Conservation (phyloP, 2,329 filamentous ascomycete species). For the Zymoseptoria tritici region DNA sequence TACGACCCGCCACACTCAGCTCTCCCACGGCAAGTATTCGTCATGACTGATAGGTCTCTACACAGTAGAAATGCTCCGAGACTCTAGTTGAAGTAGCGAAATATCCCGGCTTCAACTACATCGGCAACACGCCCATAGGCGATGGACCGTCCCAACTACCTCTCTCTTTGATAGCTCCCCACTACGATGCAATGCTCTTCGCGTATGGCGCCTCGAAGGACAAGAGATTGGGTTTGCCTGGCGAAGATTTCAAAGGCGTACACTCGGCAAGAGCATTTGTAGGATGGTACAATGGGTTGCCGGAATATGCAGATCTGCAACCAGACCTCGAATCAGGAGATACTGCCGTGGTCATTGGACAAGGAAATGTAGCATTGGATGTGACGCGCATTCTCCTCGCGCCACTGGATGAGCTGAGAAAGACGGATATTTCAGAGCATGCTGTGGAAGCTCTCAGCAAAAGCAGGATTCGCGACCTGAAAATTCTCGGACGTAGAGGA, state of each 20-base stretch:
- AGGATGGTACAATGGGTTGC: constrained; percentile 96
- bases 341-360: constrained; percentile 80
- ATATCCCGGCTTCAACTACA: constrained; percentile 76
- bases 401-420: constrained; percentile 62
- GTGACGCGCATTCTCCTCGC: constrained; percentile 81
- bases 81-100: constrained; percentile 84
- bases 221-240: constrained; percentile 67
- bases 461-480: constrained; percentile 70
- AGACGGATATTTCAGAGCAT: constrained; percentile 83
- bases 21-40: not conserved
- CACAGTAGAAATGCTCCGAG: constrained; percentile 76
- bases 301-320: constrained; percentile 65
- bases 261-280: constrained; percentile 90
- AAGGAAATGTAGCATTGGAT: constrained; percentile 93
- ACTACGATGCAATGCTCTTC: constrained; percentile 90
- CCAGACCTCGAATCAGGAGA: constrained; percentile 69
- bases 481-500: constrained; percentile 81
- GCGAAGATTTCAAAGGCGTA: constrained; percentile 70
- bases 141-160: constrained; percentile 47
- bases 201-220: constrained; percentile 88
- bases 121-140: constrained; percentile 82
- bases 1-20: constrained; percentile 33
- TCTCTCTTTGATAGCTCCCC: constrained; percentile 59
- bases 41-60: constrained; percentile 17
- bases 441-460: constrained; percentile 66